These are phyloP conservation scores for Colletotrichum viniferum DNA, from an alignment of 2,329 filamentous ascomycete genomes.

Conservation along the genomic window DNA sequence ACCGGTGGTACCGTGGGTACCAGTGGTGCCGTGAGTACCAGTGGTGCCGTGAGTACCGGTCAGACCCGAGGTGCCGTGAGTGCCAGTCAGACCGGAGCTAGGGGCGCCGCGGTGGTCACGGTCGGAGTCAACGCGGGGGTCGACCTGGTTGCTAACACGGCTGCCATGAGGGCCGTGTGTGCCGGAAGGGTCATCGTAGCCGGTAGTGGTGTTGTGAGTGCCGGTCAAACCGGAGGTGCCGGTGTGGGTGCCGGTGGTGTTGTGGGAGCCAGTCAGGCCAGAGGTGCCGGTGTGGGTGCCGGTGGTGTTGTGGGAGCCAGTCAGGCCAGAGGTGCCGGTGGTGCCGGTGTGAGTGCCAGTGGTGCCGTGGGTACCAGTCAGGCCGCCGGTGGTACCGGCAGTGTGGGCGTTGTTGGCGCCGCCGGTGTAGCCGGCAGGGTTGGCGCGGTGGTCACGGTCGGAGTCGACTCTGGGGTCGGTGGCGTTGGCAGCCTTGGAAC, in stretches of 20 bases:
- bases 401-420: conserved; percentile 16
- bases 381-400: conserved; percentile 6
- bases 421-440: conserved; percentile 37
- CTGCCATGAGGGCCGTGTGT: conserved; percentile 41
- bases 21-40: conserved; percentile 22
- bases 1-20: conserved; percentile 32
- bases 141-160: conserved; percentile 47
- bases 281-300: conserved; percentile 29
- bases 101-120: conserved; percentile 31
- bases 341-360: conserved; percentile 4
- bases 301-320: conserved; percentile 51
- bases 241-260: conserved; percentile 44
- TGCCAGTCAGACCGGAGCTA: conserved; percentile 9
- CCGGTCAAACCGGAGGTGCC: conserved; percentile 24
- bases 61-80: conserved; percentile 24
- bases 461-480: conserved; percentile 56
- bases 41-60: conserved; percentile 35
- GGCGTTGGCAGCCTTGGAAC: conserved; percentile 48
- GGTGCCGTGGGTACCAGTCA: conserved; percentile 27
- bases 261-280: conserved; percentile 41
- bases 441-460: conserved; percentile 46
- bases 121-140: conserved; percentile 54
- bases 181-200: conserved; percentile 25
- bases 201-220: conserved; percentile 33
- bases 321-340: too few relatives aligned